A percentile compares a stretch with the other conserved stretches of the same genome.
These are phyloP conservation scores for Aspergillus fumigatus DNA, from an alignment of 2,329 filamentous ascomycete genomes.

Conservation along the genomic window DNA sequence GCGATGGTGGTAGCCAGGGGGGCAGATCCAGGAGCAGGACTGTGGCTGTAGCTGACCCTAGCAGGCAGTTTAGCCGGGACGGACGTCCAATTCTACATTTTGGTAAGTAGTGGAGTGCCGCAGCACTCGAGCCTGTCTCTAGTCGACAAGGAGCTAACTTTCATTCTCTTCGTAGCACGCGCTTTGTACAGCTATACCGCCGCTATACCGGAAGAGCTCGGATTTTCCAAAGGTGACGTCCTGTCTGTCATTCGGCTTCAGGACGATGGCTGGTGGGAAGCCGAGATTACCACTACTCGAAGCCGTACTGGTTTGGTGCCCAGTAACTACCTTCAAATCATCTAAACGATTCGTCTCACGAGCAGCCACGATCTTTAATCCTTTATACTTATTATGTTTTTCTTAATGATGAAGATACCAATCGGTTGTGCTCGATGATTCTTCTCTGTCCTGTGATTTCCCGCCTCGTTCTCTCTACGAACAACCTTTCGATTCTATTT, in stretches of 20 bases:
- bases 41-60: constrained; percentile 67
- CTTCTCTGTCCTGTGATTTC: background rate
- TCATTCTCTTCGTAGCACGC: constrained; percentile 57
- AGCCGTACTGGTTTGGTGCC: constrained; percentile 55
- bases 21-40: constrained; percentile 69
- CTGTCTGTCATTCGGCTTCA: constrained; percentile 84
- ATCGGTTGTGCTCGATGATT: constrained; percentile 5
- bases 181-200: constrained; percentile 93
- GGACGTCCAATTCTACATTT: constrained; percentile 87
- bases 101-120: constrained; percentile 65
- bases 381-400: constrained; percentile 8
- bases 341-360: constrained; percentile 34
- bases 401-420: constrained; percentile 20
- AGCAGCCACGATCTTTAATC: constrained; percentile 19
- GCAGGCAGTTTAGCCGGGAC: constrained; percentile 72
- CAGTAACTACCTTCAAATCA: constrained; percentile 62
- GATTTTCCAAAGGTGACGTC: constrained; percentile 87
- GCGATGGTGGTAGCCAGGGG: constrained; percentile 47
- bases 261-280: constrained; percentile 99
- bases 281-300: constrained; percentile 68
- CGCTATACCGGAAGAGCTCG: constrained; percentile 90
- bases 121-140: background rate
- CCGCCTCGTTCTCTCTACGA: background rate
- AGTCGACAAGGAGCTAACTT: background rate
- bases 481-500: background rate